Evolutionary conservation across 805 yeast species (phyloP).

Genomic region (Cyberlindnera suaveolens): DNA sequence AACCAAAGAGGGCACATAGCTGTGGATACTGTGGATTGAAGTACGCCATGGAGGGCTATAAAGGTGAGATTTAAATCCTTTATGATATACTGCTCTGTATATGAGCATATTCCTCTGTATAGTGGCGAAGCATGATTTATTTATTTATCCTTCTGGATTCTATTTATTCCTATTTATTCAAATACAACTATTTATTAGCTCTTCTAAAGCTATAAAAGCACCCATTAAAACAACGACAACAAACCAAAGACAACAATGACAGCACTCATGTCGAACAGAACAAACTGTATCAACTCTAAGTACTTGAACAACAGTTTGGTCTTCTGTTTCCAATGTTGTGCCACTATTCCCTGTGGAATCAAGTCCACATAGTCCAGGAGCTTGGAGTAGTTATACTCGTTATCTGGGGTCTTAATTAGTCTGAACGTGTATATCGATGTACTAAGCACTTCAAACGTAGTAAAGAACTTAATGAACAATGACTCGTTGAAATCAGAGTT

Average conservation of each 20-base stretch:
- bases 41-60: slow-evolving; percentile 29
- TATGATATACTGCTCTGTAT: neutral
- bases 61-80: slow-evolving; percentile 10
- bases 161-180: slow-evolving; percentile 5
- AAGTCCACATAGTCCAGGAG: slow-evolving; percentile 16
- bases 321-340: slow-evolving; percentile 13
- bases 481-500: neutral
- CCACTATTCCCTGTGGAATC: slow-evolving; percentile 17
- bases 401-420: slow-evolving; percentile 12
- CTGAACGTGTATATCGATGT: slow-evolving; percentile 14
- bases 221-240: slow-evolving; percentile 13
- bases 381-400: slow-evolving; percentile 21
- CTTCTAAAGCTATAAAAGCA: neutral
- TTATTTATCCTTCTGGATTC: neutral
- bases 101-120: neutral
- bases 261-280: slow-evolving; percentile 20
- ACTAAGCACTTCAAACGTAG: slow-evolving; percentile 15
- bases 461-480: slow-evolving; percentile 13
- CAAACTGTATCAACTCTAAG: slow-evolving; percentile 16
- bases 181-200: slow-evolving; percentile 2
- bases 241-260: slow-evolving; percentile 19
- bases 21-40: slow-evolving; percentile 82
- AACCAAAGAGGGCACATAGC: slow-evolving; percentile 61
- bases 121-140: neutral
- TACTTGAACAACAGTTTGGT: slow-evolving; percentile 21